phyloP scores from a whole-genome alignment of 148 eudicot genomes.

The Oxyria digyna region DNA sequence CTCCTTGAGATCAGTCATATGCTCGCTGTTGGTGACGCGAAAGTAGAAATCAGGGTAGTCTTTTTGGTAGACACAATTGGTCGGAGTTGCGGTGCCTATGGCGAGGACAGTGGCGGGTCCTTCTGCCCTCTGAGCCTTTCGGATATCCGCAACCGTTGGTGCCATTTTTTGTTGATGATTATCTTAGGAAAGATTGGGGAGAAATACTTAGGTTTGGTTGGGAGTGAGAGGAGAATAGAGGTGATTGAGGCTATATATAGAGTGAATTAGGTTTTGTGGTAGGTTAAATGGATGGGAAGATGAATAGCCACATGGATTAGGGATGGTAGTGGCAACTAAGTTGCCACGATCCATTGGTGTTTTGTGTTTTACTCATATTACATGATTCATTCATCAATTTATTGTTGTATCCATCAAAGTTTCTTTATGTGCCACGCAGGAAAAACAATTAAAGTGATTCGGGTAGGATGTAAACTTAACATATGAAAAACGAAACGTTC shows the following conservation, averaged over 20 bases:
- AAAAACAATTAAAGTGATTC: no score
- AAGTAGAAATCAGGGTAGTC: constrained; percentile 8
- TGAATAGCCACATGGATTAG: background rate
- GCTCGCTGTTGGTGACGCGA: constrained; percentile 7
- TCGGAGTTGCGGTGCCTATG: constrained; percentile 6
- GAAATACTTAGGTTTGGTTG: background rate
- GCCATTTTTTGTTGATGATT: background rate
- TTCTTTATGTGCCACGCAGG: no score
- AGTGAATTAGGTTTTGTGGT: background rate
- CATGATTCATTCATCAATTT: background rate
- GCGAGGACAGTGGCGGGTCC: constrained; percentile 7
- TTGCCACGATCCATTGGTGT: background rate
- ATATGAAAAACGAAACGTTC: no score
- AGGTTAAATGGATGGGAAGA: background rate
- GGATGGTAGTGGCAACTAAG: background rate
- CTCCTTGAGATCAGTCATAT: constrained; percentile 10
- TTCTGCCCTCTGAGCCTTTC: constrained; percentile 7
- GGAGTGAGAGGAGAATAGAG: background rate
- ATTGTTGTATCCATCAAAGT: background rate
- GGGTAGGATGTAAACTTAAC: no score
- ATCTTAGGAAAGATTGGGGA: background rate
- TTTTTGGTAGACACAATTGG: constrained; percentile 7
- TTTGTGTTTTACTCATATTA: background rate
- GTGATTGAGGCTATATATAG: background rate
- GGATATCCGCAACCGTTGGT: background rate